A percentile compares a stretch with the other conserved stretches of the same genome.
phyloP scores from a whole-genome alignment of 2,329 filamentous ascomycete genomes.

The Verticillium nonalfalfae region DNA sequence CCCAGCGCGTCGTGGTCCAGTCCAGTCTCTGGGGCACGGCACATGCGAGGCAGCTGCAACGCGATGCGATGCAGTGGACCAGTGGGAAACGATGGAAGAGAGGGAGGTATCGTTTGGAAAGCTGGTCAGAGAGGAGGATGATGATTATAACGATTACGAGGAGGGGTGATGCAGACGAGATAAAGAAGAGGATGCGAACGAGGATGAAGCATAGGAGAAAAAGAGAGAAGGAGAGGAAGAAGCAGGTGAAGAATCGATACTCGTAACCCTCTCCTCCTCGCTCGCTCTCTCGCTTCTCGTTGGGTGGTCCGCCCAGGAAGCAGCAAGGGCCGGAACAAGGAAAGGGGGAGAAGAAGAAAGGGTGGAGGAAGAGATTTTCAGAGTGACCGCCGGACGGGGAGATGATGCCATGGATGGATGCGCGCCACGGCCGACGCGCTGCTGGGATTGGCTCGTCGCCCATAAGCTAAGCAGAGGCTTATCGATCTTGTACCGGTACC shows the following conservation, averaged over 20 bases:
- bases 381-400: not conserved
- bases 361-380: slow-evolving; percentile 1
- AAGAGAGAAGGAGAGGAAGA: no score
- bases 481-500: slow-evolving; percentile 1
- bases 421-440: not conserved
- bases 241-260: no score
- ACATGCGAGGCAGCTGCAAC: not conserved
- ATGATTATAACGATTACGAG: no score
- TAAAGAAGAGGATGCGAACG: no score
- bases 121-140: not conserved
- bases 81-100: not conserved
- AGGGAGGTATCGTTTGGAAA: not conserved
- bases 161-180: no score
- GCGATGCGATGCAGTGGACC: not conserved
- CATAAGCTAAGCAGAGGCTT: slow-evolving; percentile 1
- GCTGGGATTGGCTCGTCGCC: not conserved
- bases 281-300: no score
- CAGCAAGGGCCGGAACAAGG: not conserved
- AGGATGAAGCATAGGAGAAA: no score
- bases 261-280: no score
- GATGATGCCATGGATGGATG: slow-evolving; percentile 10
- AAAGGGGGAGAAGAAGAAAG: not conserved
- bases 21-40: not conserved
- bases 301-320: no score
- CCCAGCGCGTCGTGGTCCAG: not conserved